phyloP scores from a whole-genome alignment of 2,329 filamentous ascomycete genomes.

The Biscogniauxia mediterranea region DNA sequence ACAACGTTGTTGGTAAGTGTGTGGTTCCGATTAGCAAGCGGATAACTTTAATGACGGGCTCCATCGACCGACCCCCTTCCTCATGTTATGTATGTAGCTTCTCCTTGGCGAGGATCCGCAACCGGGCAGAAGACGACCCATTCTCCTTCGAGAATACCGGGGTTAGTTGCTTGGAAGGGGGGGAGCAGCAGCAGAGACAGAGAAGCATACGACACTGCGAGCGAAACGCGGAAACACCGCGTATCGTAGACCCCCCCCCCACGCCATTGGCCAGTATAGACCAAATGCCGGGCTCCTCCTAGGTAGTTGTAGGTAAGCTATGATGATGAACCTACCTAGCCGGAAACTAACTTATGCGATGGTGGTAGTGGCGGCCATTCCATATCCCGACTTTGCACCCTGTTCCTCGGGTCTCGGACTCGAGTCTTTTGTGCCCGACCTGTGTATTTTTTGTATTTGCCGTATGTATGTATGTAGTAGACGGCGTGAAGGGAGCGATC shows the following conservation, averaged over 20 bases:
- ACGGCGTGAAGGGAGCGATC: neutral
- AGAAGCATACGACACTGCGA: no score
- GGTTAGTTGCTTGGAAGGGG: neutral
- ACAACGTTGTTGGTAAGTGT: no score
- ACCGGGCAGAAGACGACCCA: neutral
- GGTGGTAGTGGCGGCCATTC: no score
- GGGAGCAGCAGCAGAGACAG: no score
- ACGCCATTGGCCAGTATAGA: no score
- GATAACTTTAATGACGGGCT: neutral
- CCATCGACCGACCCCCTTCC: neutral
- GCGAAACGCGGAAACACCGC: no score
- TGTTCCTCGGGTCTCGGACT: neutral
- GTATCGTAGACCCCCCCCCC: no score
- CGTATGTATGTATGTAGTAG: neutral
- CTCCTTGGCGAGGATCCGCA: neutral
- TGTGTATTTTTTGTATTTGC: neutral
- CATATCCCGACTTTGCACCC: neutral
- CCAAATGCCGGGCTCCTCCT: no score
- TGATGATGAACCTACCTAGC: no score
- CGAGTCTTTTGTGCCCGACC: neutral
- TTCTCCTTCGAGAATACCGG: neutral
- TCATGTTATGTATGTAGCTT: neutral
- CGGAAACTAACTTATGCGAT: no score
- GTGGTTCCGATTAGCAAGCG: neutral
- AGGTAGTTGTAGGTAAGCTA: no score